These are phyloP conservation scores for Anthoceros angustus DNA, from an alignment of 225 moss, liverwort and hornwort species.

Conservation along the genomic window DNA sequence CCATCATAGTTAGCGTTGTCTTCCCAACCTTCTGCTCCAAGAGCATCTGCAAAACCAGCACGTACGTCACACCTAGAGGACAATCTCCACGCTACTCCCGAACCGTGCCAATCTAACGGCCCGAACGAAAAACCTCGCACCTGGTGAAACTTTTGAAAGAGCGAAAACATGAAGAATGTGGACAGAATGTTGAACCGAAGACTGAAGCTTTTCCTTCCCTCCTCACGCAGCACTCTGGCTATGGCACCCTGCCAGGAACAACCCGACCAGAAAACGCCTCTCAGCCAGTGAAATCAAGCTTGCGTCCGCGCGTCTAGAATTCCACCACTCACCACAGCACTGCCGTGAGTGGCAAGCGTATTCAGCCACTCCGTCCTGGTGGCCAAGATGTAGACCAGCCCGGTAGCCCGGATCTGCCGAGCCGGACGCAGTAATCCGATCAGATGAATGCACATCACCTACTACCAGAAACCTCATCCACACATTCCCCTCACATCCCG, in stretches of 20 bases:
- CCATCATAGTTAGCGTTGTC: constrained; percentile 31
- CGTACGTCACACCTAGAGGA: too few species aligned
- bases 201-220: constrained; percentile 31
- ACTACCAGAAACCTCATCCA: too few species aligned
- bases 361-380: constrained; percentile 10
- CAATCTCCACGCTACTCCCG: background rate
- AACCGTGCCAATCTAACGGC: background rate
- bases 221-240: constrained; percentile 34
- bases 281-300: background rate
- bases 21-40: constrained; percentile 41
- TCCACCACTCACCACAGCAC: constrained; percentile 9
- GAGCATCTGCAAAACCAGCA: constrained; percentile 13
- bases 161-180: constrained; percentile 35
- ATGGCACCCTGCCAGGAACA: constrained; percentile 23
- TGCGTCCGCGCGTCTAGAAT: background rate
- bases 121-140: constrained; percentile 8
- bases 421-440: background rate
- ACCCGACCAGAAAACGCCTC: background rate
- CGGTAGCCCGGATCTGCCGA: constrained; percentile 9
- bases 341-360: constrained; percentile 7
- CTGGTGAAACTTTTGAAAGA: constrained; percentile 38
- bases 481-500: background rate
- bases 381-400: constrained; percentile 6
- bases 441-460: background rate
- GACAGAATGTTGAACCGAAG: constrained; percentile 34